Evolutionary conservation across 1,284 basidiomycete genomes (phyloP), one percentile per base, ranked within the genome.

Genomic region (Bjerkandera adusta): DNA sequence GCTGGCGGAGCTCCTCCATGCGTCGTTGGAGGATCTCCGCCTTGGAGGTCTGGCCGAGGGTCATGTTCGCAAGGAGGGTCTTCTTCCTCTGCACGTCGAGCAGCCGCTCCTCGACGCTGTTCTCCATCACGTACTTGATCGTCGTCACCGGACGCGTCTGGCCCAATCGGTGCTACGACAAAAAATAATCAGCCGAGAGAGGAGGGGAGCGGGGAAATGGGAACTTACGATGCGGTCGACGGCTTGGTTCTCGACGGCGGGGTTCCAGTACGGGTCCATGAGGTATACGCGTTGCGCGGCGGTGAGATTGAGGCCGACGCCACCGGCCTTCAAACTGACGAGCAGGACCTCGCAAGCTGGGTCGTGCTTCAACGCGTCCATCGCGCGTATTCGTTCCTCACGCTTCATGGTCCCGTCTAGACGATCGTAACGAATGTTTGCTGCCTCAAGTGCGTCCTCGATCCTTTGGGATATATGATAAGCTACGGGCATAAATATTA

Each of bases 221-320:
- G 12, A 22, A 71, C 77, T 67, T 49, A 84, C 88, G 58, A 96
- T 93, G 51, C 95, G 84, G 73, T 97, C 89, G 45, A 96, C 91
- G 18, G 93, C 93, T 68, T 97, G 94, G 60, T 94, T 92, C 72
- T 97, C 94, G 5, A 97, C 94, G 10, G 93, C 93, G 15, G 95
- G 95, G 61, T 97, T 97, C 92, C 93, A 97, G 66, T 95, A 96
- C 33, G 94, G 94, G 67, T 97, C 94, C 80, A 97, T 89, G 35
- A 97, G 72, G 65, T 96, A 97, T 16, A 93, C 92, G 24, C 95
- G 81, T 57, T 89, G 88, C 16, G 92, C 92, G n/a, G 90, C 83
- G 1, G 92, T 94, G 43, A 97, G 77, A 65, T 97, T 98, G 49
- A 98, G 71, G 20, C 94, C 97, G 1, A 99, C 97, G 42, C 97